Base-by-base conservation (phyloP, 2,329 filamentous ascomycete genomes). In the Colletotrichum liriopes region DNA sequence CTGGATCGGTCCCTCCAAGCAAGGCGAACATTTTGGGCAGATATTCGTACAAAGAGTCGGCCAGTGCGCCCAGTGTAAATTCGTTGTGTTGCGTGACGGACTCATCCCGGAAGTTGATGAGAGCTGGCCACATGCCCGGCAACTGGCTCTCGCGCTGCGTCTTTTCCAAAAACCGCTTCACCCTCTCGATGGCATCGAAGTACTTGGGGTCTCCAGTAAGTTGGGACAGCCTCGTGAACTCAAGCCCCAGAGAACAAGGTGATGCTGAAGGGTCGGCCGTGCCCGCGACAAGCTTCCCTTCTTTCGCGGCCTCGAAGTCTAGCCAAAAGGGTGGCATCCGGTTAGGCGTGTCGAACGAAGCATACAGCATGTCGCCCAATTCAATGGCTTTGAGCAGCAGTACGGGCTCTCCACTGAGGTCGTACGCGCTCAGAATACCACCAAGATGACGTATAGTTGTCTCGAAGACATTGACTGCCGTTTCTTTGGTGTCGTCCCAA, bases 61-160 rank as follows among this genome's bases (percentile, higher is more conserved):
- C 82, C 52, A 78, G 78, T 8, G 79, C 83, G 11, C 83, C 84
- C 14, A 85, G 76, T 0, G 81, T 83, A 59, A 84, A 85, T 45
- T 72, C 45, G 54, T 73, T 68, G 71, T 73, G 63, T 14, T 52
- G 45, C 12, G 32, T 37, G 59, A 84, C 84, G 78, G 79, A 85
- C 80, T 80, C 86, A 86, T 61, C 86, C 84, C 73, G 86, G 87
- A 78, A 89, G 77, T 92, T 91, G n/a, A 94, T 81, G 66, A 83
- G 84, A 54, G 90, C 85, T 1, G 93, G 93, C 92, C 93, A 95
- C 81, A 95, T 86, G 0, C 93, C 93, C 0, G 93, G 93, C 2
- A 95, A 80, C 20, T 82, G 84, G 0, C 93, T 95, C n/a, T 86
- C 81, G 73, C 89, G 88, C 82, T 96, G 93, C 71, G 88, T 88